Percentiles rank a stretch among this genome's conserved stretches.
Conservation (phyloP, 2,329 filamentous ascomycete genomes). For the Phyllosticta citrichinensis region DNA sequence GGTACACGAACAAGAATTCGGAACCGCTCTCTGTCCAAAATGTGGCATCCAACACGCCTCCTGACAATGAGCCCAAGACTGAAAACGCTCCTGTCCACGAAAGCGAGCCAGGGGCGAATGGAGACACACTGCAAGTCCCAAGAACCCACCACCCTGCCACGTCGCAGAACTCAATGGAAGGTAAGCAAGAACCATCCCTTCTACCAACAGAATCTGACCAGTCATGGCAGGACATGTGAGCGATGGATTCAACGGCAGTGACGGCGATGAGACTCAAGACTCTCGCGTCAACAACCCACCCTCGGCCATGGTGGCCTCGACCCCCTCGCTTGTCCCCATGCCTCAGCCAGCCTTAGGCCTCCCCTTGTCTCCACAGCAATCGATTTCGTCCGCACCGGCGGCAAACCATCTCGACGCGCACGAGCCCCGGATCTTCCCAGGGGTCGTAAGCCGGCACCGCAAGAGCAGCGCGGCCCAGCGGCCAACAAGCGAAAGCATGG, state of each 20-base stretch:
- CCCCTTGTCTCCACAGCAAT: constrained; percentile 14
- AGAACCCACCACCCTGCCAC: background rate
- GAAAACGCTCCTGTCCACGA: constrained; percentile 15
- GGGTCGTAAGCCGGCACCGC: constrained; percentile 46
- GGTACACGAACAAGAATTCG: constrained; percentile 31
- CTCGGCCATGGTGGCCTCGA: constrained; percentile 7
- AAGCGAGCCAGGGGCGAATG: background rate
- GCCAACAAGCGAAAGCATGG: background rate
- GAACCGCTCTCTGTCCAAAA: constrained; percentile 26
- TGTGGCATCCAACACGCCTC: constrained; percentile 23
- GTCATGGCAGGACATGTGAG: background rate
- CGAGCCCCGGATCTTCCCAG: constrained; percentile 64
- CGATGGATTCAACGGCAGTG: background rate
- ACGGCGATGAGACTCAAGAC: background rate
- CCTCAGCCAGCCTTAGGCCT: constrained; percentile 7
- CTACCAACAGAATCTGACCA: background rate
- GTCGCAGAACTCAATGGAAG: background rate
- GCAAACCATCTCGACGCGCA: constrained; percentile 33
- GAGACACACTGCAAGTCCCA: background rate
- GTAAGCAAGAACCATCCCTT: background rate
- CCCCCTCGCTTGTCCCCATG: constrained; percentile 6
- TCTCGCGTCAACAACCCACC: background rate
- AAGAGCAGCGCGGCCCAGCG: constrained; percentile 18
- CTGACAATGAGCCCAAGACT: constrained; percentile 12
- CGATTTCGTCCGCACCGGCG: constrained; percentile 17